phyloP scores from a whole-genome alignment of 2,329 filamentous ascomycete species.

The Dothidotthia symphoricarpi region DNA sequence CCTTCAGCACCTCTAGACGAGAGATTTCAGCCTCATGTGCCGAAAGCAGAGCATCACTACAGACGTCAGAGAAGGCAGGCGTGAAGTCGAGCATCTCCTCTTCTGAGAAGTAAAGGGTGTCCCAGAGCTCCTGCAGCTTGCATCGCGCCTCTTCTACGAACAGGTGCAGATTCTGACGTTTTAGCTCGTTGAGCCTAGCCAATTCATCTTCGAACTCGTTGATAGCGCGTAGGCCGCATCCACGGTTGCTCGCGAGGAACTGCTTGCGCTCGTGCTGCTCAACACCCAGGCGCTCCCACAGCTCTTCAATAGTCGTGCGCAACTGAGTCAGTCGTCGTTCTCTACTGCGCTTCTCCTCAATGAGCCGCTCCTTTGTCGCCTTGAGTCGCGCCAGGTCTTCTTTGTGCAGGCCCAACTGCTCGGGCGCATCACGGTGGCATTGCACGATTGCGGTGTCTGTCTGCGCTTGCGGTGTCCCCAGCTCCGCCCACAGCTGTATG shows the following conservation, averaged over 20 bases:
- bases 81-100: slow-evolving; percentile 99
- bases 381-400: slow-evolving; percentile 75
- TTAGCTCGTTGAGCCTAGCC: slow-evolving; percentile 80
- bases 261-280: slow-evolving; percentile 79
- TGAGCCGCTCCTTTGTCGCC: slow-evolving; percentile 73
- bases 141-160: slow-evolving; percentile 94
- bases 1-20: slow-evolving; percentile 75
- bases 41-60: slow-evolving; percentile 90
- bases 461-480: slow-evolving; percentile 90
- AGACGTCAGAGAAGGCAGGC: slow-evolving; percentile 94
- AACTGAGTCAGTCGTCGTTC: slow-evolving; percentile 78
- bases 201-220: slow-evolving; percentile 96
- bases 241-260: slow-evolving; percentile 84
- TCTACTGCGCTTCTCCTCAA: slow-evolving; percentile 83
- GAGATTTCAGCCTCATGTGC: slow-evolving; percentile 90
- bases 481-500: slow-evolving; percentile 91
- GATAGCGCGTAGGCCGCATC: slow-evolving; percentile 85
- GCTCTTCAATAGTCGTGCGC: slow-evolving; percentile 70
- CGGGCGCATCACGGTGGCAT: slow-evolving; percentile 83
- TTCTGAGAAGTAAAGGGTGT: slow-evolving; percentile 88
- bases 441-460: slow-evolving; percentile 86
- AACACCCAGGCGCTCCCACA: slow-evolving; percentile 86
- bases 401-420: slow-evolving; percentile 89
- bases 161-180: slow-evolving; percentile 89
- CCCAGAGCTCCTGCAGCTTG: slow-evolving; percentile 93